These are phyloP conservation scores for Steccherinum ochraceum DNA, from an alignment of 768 basidiomycete species.

Conservation along the genomic window DNA sequence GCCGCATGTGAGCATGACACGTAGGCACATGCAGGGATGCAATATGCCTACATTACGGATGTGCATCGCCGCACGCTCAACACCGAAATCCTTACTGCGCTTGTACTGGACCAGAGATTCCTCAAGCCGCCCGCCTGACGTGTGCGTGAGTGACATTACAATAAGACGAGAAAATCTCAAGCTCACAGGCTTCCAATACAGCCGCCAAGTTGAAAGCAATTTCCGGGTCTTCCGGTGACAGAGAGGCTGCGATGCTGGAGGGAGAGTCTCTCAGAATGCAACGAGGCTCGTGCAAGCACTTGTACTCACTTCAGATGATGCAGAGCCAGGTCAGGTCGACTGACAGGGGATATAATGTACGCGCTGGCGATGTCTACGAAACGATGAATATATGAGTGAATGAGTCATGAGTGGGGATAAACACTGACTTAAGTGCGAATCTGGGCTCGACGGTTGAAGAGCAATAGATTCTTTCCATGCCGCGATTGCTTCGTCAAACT, in stretches of 20 bases:
- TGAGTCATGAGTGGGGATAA: constrained; percentile 2
- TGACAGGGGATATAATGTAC: constrained; percentile 75
- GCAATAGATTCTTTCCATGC: constrained; percentile 83
- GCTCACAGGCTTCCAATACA: constrained; percentile 81
- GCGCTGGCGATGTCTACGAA: constrained; percentile 77
- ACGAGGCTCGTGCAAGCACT: too few species aligned
- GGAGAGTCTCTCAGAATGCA: too few species aligned
- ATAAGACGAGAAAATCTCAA: not conserved
- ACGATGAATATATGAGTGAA: constrained; percentile 17
- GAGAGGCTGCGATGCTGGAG: constrained; percentile 70
- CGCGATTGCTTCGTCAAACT: constrained; percentile 79
- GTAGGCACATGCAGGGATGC: constrained; percentile 5
- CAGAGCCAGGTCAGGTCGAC: constrained; percentile 80
- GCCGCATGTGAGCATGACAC: constrained; percentile 11
- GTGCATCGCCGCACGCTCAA: constrained; percentile 78
- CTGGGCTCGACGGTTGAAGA: constrained; percentile 76
- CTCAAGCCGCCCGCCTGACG: constrained; percentile 67
- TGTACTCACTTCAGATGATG: constrained; percentile 68
- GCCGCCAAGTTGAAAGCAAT: constrained; percentile 90
- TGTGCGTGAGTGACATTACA: constrained; percentile 1
- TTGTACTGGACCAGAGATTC: constrained; percentile 80
- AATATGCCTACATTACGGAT: constrained; percentile 62
- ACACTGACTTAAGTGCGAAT: constrained; percentile 78
- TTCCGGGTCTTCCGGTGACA: constrained; percentile 85
- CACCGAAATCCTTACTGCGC: constrained; percentile 67